A percentile compares a stretch with the other conserved stretches of the same genome.
Conservation (phyloP, 2,329 filamentous ascomycete species). For the Beauveria australis region DNA sequence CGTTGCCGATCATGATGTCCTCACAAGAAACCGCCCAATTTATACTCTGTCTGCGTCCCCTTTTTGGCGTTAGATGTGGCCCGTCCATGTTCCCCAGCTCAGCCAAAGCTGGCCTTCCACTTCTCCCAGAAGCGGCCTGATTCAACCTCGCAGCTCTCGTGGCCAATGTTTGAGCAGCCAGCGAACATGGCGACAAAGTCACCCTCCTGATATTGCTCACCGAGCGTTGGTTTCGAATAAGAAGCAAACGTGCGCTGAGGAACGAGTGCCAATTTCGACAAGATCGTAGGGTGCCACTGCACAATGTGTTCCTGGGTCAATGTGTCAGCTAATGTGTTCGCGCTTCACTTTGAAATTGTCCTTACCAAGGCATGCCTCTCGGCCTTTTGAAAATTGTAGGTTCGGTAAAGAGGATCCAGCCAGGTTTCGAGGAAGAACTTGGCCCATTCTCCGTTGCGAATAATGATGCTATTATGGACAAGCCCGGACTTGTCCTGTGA, state of each 20-base stretch:
- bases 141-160: constrained; percentile 62
- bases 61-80: not conserved
- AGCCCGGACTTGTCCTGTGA: constrained; percentile 80
- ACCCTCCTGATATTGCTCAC: constrained; percentile 67
- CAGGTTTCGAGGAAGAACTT: constrained; percentile 90
- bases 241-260: constrained; percentile 78
- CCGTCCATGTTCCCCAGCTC: not conserved
- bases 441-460: constrained; percentile 82
- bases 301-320: constrained; percentile 65
- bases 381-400: constrained; percentile 93
- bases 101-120: constrained; percentile 35
- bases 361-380: constrained; percentile 83
- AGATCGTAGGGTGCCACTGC: constrained; percentile 94
- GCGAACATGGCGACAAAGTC: constrained; percentile 77
- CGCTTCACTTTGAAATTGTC: constrained; percentile 3
- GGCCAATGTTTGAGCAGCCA: constrained; percentile 54
- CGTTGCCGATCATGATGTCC: constrained; percentile 8
- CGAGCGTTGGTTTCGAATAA: constrained; percentile 52
- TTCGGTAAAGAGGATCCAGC: constrained; percentile 90
- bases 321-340: constrained; percentile 19
- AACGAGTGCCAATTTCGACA: constrained; percentile 83
- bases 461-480: constrained; percentile 65
- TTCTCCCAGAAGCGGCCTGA: constrained; percentile 45
- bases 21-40: not conserved
- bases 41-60: not conserved